Conservation (phyloP, 768 basidiomycete genomes). For the Pleurotus platypus region DNA sequence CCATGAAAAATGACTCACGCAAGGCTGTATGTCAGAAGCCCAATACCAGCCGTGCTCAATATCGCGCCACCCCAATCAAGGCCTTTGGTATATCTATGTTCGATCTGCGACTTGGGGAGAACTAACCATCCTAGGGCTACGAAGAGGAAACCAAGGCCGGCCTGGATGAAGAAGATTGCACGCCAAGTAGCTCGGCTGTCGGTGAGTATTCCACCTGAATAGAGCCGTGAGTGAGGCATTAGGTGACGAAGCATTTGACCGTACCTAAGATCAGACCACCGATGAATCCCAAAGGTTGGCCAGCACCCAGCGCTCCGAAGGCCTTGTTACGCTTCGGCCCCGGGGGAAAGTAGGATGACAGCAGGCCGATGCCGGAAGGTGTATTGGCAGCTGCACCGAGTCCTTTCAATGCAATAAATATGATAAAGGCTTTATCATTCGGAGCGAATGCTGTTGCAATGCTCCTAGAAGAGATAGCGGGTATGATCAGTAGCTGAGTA, state of each 20-base stretch:
- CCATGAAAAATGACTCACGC: conserved; percentile 18
- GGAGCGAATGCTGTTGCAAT: conserved; percentile 25
- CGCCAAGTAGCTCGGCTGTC: conserved; percentile 27
- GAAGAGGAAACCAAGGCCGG: conserved; percentile 24
- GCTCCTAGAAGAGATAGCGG: conserved; percentile 16
- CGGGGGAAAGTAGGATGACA: conserved; percentile 25
- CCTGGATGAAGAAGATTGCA: conserved; percentile 28
- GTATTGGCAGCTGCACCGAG: conserved; percentile 31
- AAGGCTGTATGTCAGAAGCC: conserved; percentile 28
- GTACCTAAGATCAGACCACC: conserved; percentile 28
- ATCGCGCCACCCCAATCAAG: conserved; percentile 31
- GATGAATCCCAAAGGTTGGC: conserved; percentile 29
- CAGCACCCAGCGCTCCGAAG: conserved; percentile 29
- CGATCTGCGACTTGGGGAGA: conserved; percentile 15
- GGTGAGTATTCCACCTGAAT: conserved; percentile 26
- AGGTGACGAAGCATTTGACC: neutral
- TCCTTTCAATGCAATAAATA: conserved; percentile 26
- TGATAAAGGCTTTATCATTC: conserved; percentile 22
- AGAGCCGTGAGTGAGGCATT: neutral
- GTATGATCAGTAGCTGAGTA: too few species aligned
- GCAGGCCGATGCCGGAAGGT: conserved; percentile 22
- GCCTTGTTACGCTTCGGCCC: conserved; percentile 25
- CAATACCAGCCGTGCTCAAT: conserved; percentile 27
- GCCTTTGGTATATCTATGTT: conserved; percentile 24
- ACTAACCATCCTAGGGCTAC: conserved; percentile 19